These are phyloP conservation scores for Amanita molliuscula DNA, from an alignment of 768 basidiomycete genomes.

Conservation along the genomic window DNA sequence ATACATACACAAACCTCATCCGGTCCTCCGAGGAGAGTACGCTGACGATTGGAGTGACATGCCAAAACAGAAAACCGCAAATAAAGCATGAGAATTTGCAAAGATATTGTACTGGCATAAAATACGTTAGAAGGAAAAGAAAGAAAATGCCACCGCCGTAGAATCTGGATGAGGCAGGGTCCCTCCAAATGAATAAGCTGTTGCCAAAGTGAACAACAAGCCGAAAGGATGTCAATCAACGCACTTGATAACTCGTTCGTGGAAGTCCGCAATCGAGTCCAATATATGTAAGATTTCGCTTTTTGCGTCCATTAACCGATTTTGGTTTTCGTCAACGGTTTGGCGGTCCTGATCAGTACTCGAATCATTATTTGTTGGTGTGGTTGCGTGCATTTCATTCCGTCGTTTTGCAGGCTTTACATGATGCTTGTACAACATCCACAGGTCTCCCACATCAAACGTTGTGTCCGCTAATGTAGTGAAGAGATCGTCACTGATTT, in stretches of 20 bases:
- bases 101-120: conserved; percentile 41
- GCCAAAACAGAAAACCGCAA: conserved; percentile 53
- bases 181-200: conserved; percentile 64
- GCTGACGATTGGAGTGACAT: conserved; percentile 43
- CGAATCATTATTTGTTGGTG: neutral
- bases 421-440: conserved; percentile 31
- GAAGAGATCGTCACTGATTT: conserved; percentile 40
- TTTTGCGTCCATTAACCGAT: conserved; percentile 32
- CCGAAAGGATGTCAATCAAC: conserved; percentile 10
- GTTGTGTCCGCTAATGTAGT: conserved; percentile 35
- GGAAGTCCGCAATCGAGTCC: conserved; percentile 44
- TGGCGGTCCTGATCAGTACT: neutral
- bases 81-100: conserved; percentile 35
- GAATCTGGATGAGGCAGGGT: conserved; percentile 34
- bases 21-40: conserved; percentile 37
- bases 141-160: conserved; percentile 29
- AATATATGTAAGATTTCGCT: conserved; percentile 28
- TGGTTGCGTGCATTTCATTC: conserved; percentile 16
- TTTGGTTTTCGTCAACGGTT: conserved; percentile 13
- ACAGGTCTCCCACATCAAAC: conserved; percentile 41
- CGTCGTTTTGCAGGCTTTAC: conserved; percentile 21
- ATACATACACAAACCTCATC: conserved; percentile 25
- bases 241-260: conserved; percentile 58
- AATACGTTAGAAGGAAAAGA: conserved; percentile 26
- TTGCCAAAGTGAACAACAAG: neutral